phyloP scores from a whole-genome alignment of 2,329 filamentous ascomycete species.

The Verticillium dahliae region DNA sequence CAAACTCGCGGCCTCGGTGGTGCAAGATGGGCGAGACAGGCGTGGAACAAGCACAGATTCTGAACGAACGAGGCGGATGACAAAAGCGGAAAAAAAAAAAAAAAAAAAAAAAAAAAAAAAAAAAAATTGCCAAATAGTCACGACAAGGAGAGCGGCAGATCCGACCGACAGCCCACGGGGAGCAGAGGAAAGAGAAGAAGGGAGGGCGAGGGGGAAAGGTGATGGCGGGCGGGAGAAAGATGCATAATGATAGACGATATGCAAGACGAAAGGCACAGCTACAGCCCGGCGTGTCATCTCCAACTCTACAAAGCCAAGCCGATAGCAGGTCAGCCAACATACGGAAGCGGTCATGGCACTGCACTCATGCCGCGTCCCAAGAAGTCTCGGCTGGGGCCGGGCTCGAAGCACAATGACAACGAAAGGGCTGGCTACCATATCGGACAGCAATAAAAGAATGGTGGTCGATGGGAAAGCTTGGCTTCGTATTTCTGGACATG shows the following conservation, averaged over 20 bases:
- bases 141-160: not conserved
- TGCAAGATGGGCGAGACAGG: conserved; percentile 2
- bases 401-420: not conserved
- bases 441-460: not conserved
- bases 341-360: not conserved
- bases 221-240: not conserved
- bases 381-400: not conserved
- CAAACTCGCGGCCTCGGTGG: not conserved
- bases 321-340: not conserved
- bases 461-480: not conserved
- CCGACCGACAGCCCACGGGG: not conserved
- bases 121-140: too few species aligned
- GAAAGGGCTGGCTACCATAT: not conserved
- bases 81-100: not conserved
- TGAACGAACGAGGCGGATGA: not conserved
- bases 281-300: not conserved
- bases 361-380: not conserved
- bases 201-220: not conserved
- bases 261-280: not conserved
- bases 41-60: too few species aligned
- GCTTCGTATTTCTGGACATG: not conserved
- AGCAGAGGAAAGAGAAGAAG: not conserved
- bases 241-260: not conserved
- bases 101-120: too few species aligned
- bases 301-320: not conserved